These are phyloP conservation scores for Sonneratia caseolaris DNA, from an alignment of 345 rosid genomes.

Conservation along the genomic window DNA sequence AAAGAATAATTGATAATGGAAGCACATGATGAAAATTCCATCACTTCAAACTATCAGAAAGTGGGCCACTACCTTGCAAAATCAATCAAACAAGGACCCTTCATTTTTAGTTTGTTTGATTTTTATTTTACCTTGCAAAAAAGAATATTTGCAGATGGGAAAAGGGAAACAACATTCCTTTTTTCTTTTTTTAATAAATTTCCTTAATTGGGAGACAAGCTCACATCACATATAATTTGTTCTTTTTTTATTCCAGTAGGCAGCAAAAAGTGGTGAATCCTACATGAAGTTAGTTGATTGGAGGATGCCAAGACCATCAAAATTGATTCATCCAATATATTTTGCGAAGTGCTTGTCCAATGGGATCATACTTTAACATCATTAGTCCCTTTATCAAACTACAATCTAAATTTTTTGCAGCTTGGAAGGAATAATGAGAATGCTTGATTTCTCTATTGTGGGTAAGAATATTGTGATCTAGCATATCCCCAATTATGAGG, in stretches of 20 bases:
- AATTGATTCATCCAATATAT: conserved; percentile 66
- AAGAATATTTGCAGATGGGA: too few species aligned
- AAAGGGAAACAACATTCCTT: not conserved
- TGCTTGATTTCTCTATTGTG: not conserved
- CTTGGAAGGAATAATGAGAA: not conserved
- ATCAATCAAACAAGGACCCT: too few species aligned
- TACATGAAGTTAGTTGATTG: conserved; percentile 52
- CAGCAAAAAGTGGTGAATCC: conserved; percentile 50
- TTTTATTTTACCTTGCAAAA: too few species aligned
- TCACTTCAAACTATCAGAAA: not conserved
- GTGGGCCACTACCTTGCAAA: not conserved
- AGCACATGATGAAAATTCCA: not conserved
- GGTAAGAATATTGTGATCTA: not conserved
- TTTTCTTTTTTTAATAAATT: not conserved
- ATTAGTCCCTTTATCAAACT: not conserved
- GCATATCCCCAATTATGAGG: not conserved
- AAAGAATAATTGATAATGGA: not conserved
- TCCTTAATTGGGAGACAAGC: not conserved
- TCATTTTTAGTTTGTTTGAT: too few species aligned
- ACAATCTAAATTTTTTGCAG: not conserved
- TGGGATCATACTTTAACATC: conserved; percentile 29
- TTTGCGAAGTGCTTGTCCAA: conserved; percentile 80
- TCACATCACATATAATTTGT: not conserved
- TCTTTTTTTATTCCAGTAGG: conserved; percentile 27
- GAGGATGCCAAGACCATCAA: conserved; percentile 79